Evolutionary conservation across 257 asterid genomes (phyloP).

Genomic region (Salvia hispanica): DNA sequence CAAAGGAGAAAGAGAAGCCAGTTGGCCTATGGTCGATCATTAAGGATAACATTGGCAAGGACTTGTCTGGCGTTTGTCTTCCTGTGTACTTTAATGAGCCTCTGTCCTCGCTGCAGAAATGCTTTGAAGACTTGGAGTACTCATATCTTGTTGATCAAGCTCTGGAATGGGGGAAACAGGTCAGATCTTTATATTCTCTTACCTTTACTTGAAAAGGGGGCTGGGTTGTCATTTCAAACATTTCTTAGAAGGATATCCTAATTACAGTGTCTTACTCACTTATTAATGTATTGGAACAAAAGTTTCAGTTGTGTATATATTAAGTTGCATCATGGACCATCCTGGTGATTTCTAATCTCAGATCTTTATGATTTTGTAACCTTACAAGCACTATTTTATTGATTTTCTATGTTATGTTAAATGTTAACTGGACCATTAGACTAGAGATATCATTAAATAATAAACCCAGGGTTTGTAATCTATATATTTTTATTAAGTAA

Average conservation of each 20-base stretch:
- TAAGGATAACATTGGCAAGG: slow-evolving; percentile 98
- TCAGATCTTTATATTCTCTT: slow-evolving; percentile 36
- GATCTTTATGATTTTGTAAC: slow-evolving; percentile 20
- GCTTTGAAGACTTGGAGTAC: slow-evolving; percentile 97
- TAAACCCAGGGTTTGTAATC: too few relatives aligned
- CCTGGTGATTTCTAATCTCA: slow-evolving; percentile 8
- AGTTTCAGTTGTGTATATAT: slow-evolving; percentile 4
- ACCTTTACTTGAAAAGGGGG: slow-evolving; percentile 20
- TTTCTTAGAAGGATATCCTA: slow-evolving; percentile 30
- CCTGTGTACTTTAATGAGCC: slow-evolving; percentile 99
- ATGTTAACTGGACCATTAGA: slow-evolving; percentile 4
- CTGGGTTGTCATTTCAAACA: neutral
- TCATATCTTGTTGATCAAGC: slow-evolving; percentile 92
- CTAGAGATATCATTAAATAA: too few relatives aligned
- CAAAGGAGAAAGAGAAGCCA: slow-evolving; percentile 95
- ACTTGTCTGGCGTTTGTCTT: slow-evolving; percentile 97
- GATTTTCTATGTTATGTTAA: slow-evolving; percentile 11
- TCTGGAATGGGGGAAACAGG: slow-evolving; percentile 94
- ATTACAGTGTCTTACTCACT: neutral
- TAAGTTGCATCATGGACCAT: slow-evolving; percentile 10
- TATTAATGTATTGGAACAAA: slow-evolving; percentile 22
- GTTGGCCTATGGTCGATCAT: slow-evolving; percentile 96
- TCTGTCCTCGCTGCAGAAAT: slow-evolving; percentile 91
- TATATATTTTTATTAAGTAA: too few relatives aligned
- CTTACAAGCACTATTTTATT: slow-evolving; percentile 20